These are phyloP conservation scores for Triangularia verruculosa DNA, from an alignment of 2,329 filamentous ascomycete species.

Conservation along the genomic window DNA sequence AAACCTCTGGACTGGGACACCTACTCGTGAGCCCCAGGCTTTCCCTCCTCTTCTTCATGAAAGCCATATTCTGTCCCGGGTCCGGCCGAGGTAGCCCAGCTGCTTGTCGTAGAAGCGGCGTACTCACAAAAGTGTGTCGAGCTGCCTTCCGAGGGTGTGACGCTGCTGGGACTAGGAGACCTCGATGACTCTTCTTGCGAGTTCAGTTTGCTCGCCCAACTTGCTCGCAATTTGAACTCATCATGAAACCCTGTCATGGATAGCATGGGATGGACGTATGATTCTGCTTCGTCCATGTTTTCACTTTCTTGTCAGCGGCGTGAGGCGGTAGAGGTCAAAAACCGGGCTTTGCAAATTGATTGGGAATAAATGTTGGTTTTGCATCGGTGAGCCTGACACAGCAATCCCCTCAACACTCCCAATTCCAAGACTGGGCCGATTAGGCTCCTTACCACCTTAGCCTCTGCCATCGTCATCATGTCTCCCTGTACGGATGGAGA, in stretches of 20 bases:
- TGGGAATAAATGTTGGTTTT: background rate
- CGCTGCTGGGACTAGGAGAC: conserved; percentile 16
- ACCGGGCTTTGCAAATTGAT: background rate
- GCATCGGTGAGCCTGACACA: background rate
- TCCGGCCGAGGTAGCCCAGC: conserved; percentile 18
- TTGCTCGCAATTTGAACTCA: conserved; percentile 4
- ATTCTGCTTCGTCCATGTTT: background rate
- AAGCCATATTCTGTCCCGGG: conserved; percentile 15
- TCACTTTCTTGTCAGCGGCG: background rate
- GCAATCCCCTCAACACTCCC: background rate
- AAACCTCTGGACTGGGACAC: background rate
- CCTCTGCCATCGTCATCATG: background rate
- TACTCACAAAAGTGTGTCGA: conserved; percentile 9
- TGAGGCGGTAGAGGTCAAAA: background rate
- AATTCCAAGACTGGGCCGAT: background rate
- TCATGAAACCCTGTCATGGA: background rate
- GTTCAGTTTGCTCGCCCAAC: background rate
- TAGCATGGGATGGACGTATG: background rate
- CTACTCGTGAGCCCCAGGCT: conserved; percentile 13
- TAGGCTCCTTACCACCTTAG: conserved; percentile 1
- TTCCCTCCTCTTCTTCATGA: conserved; percentile 13
- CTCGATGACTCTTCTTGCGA: conserved; percentile 8
- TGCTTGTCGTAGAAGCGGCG: conserved; percentile 17
- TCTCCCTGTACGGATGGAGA: background rate
- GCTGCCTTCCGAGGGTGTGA: conserved; percentile 15